Evolutionary conservation across 257 asterid genomes (phyloP), one percentile per base, ranked within the genome.

Genomic region (Primulina tabacum): DNA sequence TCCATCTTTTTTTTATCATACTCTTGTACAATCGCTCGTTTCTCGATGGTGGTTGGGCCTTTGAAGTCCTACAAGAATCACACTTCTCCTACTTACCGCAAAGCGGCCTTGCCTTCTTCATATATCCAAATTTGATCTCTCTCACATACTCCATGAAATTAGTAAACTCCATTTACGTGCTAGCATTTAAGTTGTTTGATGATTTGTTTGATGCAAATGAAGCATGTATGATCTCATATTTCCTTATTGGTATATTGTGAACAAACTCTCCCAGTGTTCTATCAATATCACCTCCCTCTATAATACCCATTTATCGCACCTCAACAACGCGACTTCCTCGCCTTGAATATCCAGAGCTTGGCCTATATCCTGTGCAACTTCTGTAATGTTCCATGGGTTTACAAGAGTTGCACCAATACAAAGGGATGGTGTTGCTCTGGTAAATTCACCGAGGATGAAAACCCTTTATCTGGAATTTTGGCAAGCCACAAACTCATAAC

Each of bases 341-440:
- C 85, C 80, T 1, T 82, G 50, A 97, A 93, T 93, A 73, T 87
- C 80, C 82, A 93, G 77, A 81, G 98, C 98, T 74, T 93, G 87
- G 62, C 64, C 80, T 43, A 77, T 83, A 43, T 83, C 82, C 10
- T 82, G 73, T 65, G 84, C 88, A 30, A 93, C 97, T 77, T 93
- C 99, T 40, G 97, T 83, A 72, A 90, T 83, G 83, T 93, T 93
- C 99, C 99, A 93, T 9, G 99, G 99, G 85, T 93, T 93, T 65
- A 93, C 97, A n/a, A 90, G 96, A 82, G 89, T 84, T 28, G 99
- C 99, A 43, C 99, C 99, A 60, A 97, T 97, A 58, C 97, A 97
- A 71, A 93, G 86, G 60, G 99, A 93, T 68, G 90, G 99, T 65
- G 99, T 97, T 66, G 97, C 99, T 74, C 99, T 97, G 69, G 99